These are phyloP conservation scores for Boletus coccyginus DNA, from an alignment of 768 basidiomycete species.

Conservation along the genomic window DNA sequence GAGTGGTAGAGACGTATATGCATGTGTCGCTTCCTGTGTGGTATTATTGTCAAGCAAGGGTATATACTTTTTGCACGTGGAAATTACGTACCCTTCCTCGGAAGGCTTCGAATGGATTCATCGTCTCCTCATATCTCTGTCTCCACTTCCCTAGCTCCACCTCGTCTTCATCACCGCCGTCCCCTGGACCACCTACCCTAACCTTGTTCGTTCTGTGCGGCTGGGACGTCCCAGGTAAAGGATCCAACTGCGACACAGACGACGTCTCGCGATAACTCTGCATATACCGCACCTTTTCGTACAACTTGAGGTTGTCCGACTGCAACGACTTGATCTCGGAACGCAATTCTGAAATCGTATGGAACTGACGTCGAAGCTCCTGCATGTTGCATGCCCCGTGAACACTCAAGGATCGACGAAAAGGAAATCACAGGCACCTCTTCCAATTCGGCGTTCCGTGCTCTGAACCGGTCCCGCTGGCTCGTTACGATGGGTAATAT, in stretches of 20 bases:
- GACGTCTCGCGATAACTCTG: slow-evolving; percentile 89
- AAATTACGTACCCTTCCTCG: slow-evolving; percentile 74
- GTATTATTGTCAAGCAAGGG: neutral
- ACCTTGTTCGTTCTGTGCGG: slow-evolving; percentile 3
- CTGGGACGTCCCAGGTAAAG: slow-evolving; percentile 46
- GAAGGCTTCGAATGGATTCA: slow-evolving; percentile 99
- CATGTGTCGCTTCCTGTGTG: slow-evolving; percentile 86
- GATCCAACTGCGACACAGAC: slow-evolving; percentile 63
- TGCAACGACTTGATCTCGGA: slow-evolving; percentile 90
- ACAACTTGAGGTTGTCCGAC: slow-evolving; percentile 93
- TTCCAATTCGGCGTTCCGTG: slow-evolving; percentile 95
- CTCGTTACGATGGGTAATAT: slow-evolving; percentile 98
- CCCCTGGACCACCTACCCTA: slow-evolving; percentile 2
- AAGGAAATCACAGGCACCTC: slow-evolving; percentile 52
- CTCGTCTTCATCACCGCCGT: slow-evolving; percentile 35
- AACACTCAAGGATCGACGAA: neutral
- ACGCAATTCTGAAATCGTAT: slow-evolving; percentile 90
- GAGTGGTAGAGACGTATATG: slow-evolving; percentile 87
- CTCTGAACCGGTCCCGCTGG: slow-evolving; percentile 96
- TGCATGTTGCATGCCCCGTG: slow-evolving; percentile 26
- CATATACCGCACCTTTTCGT: slow-evolving; percentile 99
- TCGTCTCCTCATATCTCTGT: slow-evolving; percentile 90
- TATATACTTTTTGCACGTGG: neutral
- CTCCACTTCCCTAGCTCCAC: slow-evolving; percentile 88
- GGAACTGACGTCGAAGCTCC: slow-evolving; percentile 95